Conservation (phyloP, 257 asterid genomes). For the Penstemon newberryi region DNA sequence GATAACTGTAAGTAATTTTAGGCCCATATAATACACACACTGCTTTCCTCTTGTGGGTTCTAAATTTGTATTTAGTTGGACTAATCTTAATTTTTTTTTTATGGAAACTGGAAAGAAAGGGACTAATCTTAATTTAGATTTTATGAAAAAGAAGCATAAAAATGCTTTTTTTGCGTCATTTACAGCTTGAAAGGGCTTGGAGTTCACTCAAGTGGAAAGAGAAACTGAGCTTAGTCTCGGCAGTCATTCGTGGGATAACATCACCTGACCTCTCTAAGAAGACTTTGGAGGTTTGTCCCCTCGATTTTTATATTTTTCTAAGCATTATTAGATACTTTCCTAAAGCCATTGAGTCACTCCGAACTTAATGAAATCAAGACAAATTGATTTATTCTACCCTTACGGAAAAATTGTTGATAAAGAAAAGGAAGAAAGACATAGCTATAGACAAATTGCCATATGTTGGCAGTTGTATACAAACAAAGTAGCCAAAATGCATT, state of each 20-base stretch:
- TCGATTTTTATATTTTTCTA: not conserved
- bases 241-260: slow-evolving; percentile 65
- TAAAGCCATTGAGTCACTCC: no score
- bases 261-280: slow-evolving; percentile 51
- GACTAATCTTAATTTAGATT: slow-evolving; percentile 18
- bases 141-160: slow-evolving; percentile 1
- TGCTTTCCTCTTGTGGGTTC: not conserved
- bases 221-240: slow-evolving; percentile 58
- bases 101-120: not conserved
- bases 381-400: no score
- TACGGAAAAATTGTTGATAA: no score
- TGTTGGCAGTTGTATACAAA: no score
- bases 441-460: no score
- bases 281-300: slow-evolving; percentile 47
- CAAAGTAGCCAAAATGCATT: no score
- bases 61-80: slow-evolving; percentile 6
- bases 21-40: not conserved
- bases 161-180: slow-evolving; percentile 14
- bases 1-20: slow-evolving; percentile 60
- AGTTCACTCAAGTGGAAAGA: slow-evolving; percentile 72
- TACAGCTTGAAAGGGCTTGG: slow-evolving; percentile 96
- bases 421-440: no score
- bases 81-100: not conserved
- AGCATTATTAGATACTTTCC: no score
- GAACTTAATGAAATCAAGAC: no score